phyloP scores from a whole-genome alignment of 805 yeast species.

The Hagleromyces aurorensis region DNA sequence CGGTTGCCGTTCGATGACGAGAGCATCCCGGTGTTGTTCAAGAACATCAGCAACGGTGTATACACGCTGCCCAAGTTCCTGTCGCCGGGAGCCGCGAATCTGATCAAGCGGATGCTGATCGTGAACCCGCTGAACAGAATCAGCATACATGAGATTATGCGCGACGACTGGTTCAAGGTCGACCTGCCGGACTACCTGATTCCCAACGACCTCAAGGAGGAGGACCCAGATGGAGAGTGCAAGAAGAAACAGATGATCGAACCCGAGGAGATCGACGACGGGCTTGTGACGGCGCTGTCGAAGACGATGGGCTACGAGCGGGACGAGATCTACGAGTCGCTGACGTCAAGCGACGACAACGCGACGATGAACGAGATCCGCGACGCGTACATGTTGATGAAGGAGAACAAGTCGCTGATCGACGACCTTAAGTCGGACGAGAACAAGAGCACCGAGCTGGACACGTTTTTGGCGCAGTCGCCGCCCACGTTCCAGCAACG shows the following conservation, averaged over 20 bases:
- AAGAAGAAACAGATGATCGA: constrained; percentile 21
- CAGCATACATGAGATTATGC: constrained; percentile 84
- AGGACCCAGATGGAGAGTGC: constrained; percentile 16
- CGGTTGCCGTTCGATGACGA: constrained; percentile 95
- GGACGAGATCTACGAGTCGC: constrained; percentile 72
- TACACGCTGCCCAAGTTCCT: constrained; percentile 83
- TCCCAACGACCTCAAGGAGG: constrained; percentile 34
- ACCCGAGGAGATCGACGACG: constrained; percentile 57
- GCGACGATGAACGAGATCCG: constrained; percentile 64
- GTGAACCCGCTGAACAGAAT: constrained; percentile 92
- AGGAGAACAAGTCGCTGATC: constrained; percentile 66
- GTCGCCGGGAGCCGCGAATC: constrained; percentile 74
- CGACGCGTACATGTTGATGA: constrained; percentile 78
- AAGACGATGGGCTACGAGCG: constrained; percentile 84
- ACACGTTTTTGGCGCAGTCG: constrained; percentile 50
- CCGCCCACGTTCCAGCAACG: constrained; percentile 43
- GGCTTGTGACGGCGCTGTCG: constrained; percentile 64
- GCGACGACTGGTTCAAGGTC: constrained; percentile 87
- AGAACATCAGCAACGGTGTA: constrained; percentile 87
- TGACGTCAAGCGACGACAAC: constrained; percentile 38
- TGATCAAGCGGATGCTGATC: constrained; percentile 83
- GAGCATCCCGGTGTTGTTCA: constrained; percentile 87
- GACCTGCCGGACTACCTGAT: constrained; percentile 73
- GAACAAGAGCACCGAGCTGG: constrained; percentile 40
- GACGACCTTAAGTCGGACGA: constrained; percentile 49